Evolutionary conservation across 495 filamentous ascomycete species (phyloP), one percentile per base, ranked within the genome.

Genomic region (Rhypophila decipiens): DNA sequence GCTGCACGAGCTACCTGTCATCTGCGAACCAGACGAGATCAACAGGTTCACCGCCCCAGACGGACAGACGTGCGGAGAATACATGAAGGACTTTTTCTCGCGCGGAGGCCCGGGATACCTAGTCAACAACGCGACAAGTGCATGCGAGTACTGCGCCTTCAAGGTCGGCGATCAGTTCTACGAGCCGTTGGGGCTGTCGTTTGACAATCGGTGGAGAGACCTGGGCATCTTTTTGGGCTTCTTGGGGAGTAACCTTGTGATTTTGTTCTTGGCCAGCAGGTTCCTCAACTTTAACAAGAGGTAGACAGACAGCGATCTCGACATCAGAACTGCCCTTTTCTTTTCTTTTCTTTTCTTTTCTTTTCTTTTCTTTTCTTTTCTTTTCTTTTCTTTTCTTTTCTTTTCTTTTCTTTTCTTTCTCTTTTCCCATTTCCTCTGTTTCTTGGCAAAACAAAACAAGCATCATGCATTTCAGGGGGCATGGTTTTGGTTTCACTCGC

Each of bases 81-180:
- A 93, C 63, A 87, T 88, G 83, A 46, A 61, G n/a, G 55, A 65
- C 0, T 87, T 84, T 60, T 90, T 93, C 51, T 65, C 67, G 4
- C 53, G 55, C 19, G 78, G 77, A 18, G 87, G 83, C 0, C 57
- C 78, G 0, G 87, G 87, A 1, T 91, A 91, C 56, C 56, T 91
- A 13, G 71, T 80, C n/a, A 66, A 72, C 39, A 82, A 84, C 52
- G 68, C 70, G 1, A 85, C 82, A 0, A 75, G 64, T 13, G 63
- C 64, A 4, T 94, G 88, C 61, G 60, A 83, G 49, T 91, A 90
- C 59, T 94, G 88, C 56, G 85, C 86, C 17, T 90, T 78, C 60
- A 82, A 74, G 37, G 68, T 85, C 21, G 87, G 88, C 33, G 84
- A 93, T 51, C 72, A 93, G 62, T 93, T 90, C 53, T 93, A 86